A percentile compares a stretch with the other conserved stretches of the same genome.
Conservation (phyloP, 352 stramenopile species). For the Pythium scleroteichum region DNA sequence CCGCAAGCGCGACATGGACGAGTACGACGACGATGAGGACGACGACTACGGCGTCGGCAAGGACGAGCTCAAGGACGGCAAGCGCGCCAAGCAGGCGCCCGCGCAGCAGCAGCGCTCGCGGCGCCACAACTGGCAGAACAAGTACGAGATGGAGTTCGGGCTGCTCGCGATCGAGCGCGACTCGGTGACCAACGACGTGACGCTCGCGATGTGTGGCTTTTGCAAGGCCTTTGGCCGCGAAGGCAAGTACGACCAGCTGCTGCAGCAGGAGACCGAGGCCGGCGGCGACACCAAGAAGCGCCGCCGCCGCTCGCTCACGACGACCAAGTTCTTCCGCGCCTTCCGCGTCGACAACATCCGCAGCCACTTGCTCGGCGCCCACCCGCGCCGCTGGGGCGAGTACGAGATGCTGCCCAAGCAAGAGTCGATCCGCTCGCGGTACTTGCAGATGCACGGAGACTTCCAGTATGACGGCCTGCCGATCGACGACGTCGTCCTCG, state of each 20-base stretch:
- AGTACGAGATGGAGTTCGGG: slow-evolving; percentile 85
- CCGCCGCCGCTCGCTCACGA: slow-evolving; percentile 73
- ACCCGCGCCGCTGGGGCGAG: slow-evolving; percentile 73
- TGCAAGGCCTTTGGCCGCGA: slow-evolving; percentile 85
- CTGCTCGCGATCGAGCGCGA: slow-evolving; percentile 72
- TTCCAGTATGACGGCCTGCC: slow-evolving; percentile 62
- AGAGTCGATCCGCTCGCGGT: slow-evolving; percentile 51
- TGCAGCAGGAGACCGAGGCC: slow-evolving; percentile 47
- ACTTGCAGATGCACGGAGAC: slow-evolving; percentile 67
- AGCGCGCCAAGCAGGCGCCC: slow-evolving; percentile 28
- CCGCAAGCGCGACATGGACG: slow-evolving; percentile 41
- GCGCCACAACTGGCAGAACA: slow-evolving; percentile 77
- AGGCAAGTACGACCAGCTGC: slow-evolving; percentile 69
- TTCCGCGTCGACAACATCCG: slow-evolving; percentile 88
- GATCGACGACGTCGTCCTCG: slow-evolving; percentile 75
- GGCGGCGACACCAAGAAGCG: slow-evolving; percentile 70
- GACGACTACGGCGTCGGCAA: slow-evolving; percentile 33
- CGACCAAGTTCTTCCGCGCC: slow-evolving; percentile 85
- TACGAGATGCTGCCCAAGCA: slow-evolving; percentile 84
- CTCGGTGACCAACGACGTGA: slow-evolving; percentile 60
- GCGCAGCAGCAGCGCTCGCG: slow-evolving; percentile 38
- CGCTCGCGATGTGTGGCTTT: slow-evolving; percentile 81
- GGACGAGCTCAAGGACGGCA: slow-evolving; percentile 34
- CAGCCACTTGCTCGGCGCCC: slow-evolving; percentile 76
- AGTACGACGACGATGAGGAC: slow-evolving; percentile 41